phyloP scores from a whole-genome alignment of 2,329 filamentous ascomycete species.

The Metarhizium robertsii region DNA sequence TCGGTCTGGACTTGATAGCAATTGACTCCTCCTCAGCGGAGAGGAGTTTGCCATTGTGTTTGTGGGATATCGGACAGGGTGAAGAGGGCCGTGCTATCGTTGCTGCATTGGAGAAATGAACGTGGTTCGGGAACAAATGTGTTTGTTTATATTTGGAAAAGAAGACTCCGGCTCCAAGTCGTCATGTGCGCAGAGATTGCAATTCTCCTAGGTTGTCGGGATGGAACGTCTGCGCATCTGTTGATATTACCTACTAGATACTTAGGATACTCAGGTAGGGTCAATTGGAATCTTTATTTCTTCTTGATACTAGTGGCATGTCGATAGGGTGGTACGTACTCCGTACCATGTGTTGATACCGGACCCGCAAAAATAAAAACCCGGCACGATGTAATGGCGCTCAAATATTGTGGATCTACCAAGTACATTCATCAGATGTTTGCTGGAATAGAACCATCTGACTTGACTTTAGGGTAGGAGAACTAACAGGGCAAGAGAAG shows the following conservation, averaged over 20 bases:
- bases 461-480: no score
- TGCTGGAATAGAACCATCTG: no score
- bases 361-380: background rate
- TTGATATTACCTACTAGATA: no score
- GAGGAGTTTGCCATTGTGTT: constrained; percentile 34
- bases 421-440: no score
- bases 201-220: background rate
- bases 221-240: no score
- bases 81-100: background rate
- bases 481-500: no score
- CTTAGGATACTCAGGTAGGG: no score
- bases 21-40: constrained; percentile 27
- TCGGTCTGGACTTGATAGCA: constrained; percentile 32
- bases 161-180: background rate
- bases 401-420: background rate
- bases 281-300: no score
- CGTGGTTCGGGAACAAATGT: background rate
- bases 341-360: background rate
- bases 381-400: background rate
- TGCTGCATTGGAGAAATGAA: background rate
- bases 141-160: background rate
- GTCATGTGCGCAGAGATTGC: background rate
- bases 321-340: no score
- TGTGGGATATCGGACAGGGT: background rate
- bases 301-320: no score